Evolutionary conservation across 768 basidiomycete species (phyloP).

Genomic region (Leccinum barrowsii): DNA sequence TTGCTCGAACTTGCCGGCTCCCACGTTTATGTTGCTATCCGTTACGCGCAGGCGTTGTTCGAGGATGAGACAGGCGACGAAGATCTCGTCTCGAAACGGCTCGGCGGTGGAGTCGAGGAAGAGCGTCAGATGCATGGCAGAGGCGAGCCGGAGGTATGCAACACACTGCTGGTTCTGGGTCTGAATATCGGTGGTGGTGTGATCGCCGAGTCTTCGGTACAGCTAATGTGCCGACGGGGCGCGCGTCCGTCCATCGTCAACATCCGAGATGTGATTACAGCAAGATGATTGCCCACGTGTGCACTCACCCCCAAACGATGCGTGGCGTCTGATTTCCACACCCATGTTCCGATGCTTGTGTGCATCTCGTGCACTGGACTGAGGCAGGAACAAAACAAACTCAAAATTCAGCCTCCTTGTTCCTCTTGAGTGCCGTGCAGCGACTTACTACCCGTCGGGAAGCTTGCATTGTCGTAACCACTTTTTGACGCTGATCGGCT

Average conservation of each 20-base stretch:
- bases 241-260: not conserved
- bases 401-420: not conserved
- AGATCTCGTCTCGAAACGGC: slow-evolving; percentile 11
- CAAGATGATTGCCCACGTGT: not conserved
- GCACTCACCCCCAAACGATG: slow-evolving; percentile 12
- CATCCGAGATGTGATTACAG: not conserved
- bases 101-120: slow-evolving; percentile 9
- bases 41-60: slow-evolving; percentile 10
- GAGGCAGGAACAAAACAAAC: not conserved
- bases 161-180: not conserved
- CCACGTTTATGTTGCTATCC: slow-evolving; percentile 8
- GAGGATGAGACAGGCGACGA: slow-evolving; percentile 14
- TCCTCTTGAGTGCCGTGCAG: not conserved
- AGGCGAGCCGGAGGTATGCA: slow-evolving; percentile 7
- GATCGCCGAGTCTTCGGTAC: slow-evolving; percentile 4
- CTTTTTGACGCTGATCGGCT: slow-evolving; percentile 9
- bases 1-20: slow-evolving; percentile 13
- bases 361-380: slow-evolving; percentile 11
- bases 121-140: slow-evolving; percentile 4
- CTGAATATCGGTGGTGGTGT: not conserved
- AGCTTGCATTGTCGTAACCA: slow-evolving; percentile 12
- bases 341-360: not conserved
- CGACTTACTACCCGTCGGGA: slow-evolving; percentile 13
- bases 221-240: not conserved
- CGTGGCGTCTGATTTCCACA: slow-evolving; percentile 14